Evolutionary conservation across 768 basidiomycete species (phyloP).

Genomic region (Scleroderma citrinum): DNA sequence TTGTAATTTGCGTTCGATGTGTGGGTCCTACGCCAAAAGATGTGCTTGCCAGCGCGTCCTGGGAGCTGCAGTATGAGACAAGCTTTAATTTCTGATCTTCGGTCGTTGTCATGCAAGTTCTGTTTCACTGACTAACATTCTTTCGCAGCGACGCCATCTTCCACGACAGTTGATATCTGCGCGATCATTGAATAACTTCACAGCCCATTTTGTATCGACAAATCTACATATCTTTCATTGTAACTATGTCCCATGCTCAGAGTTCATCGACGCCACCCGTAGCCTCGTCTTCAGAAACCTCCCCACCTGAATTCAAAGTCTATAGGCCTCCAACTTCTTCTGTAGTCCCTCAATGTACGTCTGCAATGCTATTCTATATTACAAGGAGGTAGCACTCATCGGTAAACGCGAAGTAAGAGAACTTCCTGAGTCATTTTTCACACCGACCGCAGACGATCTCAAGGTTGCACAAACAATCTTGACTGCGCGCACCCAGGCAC

Average conservation of each 20-base stretch:
- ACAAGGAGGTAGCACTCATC: slow-evolving; percentile 2
- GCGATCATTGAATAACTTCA: background rate
- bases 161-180: background rate
- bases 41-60: slow-evolving; percentile 70
- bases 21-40: slow-evolving; percentile 61
- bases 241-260: background rate
- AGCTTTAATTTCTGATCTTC: slow-evolving; percentile 43
- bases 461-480: slow-evolving; percentile 61
- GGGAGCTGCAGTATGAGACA: slow-evolving; percentile 70
- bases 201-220: no score
- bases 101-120: background rate
- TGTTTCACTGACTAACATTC: slow-evolving; percentile 6
- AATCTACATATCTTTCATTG: no score
- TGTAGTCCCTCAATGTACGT: slow-evolving; percentile 30
- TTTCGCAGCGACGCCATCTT: background rate
- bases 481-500: slow-evolving; percentile 51
- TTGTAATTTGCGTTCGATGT: slow-evolving; percentile 91
- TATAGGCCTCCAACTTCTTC: slow-evolving; percentile 39
- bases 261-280: background rate
- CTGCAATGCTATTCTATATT: background rate
- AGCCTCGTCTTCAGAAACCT: background rate
- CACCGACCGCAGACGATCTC: slow-evolving; percentile 64
- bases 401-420: slow-evolving; percentile 30
- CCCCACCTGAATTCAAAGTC: slow-evolving; percentile 37
- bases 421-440: slow-evolving; percentile 71